Base-by-base conservation (phyloP, 1,139 yeast species). In the Taiozyma sp. region DNA sequence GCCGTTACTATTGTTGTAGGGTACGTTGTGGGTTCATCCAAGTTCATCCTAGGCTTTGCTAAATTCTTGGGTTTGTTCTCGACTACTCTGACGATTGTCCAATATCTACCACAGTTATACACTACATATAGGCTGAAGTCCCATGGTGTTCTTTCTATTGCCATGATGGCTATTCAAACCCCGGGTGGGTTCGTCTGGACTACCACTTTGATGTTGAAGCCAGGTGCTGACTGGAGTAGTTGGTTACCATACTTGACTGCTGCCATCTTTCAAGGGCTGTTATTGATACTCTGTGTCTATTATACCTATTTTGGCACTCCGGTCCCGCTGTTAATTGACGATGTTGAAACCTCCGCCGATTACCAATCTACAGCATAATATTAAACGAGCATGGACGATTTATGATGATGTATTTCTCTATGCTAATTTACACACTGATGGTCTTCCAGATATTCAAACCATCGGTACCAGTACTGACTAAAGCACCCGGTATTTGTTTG, bases 381-480 rank as follows among this genome's bases (percentile, higher is more conserved):
- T 4, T 32, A 32, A 32, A 32, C 35, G 19, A 3, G 10, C 16
- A 32, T 32, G 35, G n/a, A 32, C 9, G 35, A 32, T n/a, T n/a
- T 32, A n/a, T 32, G 16, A 32, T 41, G 21, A 21, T 32, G 42
- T 22, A 42, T 42, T 8, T 21, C 43, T 40, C 43, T 37, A 40
- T 40, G 43, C 26, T 19, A 37, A 9, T 40, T 50, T 72, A 90
- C 47, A 93, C 96, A 67, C 96, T 88, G 64, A 93, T 91, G 32
- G 98, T 91, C 74, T 93, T 93, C 97, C 98, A 93, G 48, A 93
- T 75, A 64, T 89, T 88, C 68, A 93, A 76, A 44, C 99, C 99
- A 62, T 91, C 98, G 43, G 95, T 86, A 58, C 99, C 98, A 4
- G 99, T 93, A 60, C 96, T 85, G 16, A 90, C 89, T 66, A 95